These are phyloP conservation scores for Lecanosticta acicola DNA, from an alignment of 2,329 filamentous ascomycete genomes.

Conservation along the genomic window DNA sequence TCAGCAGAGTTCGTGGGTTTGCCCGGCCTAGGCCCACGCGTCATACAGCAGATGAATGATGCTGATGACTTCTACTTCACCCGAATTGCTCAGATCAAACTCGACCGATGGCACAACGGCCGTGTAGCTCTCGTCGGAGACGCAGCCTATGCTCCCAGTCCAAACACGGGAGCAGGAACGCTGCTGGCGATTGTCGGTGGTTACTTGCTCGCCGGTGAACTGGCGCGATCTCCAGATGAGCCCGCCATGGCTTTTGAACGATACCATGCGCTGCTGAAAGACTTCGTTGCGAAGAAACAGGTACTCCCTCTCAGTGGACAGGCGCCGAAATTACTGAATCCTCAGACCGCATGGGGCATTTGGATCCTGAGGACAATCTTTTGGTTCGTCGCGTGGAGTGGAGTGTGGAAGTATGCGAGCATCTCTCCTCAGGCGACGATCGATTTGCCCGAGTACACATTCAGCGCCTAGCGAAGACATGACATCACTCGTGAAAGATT, in stretches of 20 bases:
- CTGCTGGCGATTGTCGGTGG: constrained; percentile 36
- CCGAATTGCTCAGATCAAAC: constrained; percentile 37
- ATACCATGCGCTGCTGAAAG: constrained; percentile 20
- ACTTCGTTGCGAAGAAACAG: constrained; percentile 22
- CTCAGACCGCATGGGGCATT: constrained; percentile 23
- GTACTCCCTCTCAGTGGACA: constrained; percentile 27
- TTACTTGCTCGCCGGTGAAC: constrained; percentile 32
- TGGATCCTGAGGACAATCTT: constrained; percentile 20
- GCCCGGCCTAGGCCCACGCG: constrained; percentile 9
- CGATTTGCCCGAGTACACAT: too few relatives aligned
- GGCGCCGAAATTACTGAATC: constrained; percentile 19
- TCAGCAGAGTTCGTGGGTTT: constrained; percentile 9
- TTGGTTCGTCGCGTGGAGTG: constrained; percentile 12
- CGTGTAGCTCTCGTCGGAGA: constrained; percentile 37
- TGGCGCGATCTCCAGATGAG: constrained; percentile 12
- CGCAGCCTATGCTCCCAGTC: constrained; percentile 36
- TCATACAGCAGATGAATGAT: constrained; percentile 7
- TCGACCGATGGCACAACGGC: constrained; percentile 33
- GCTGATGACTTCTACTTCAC: constrained; percentile 43
- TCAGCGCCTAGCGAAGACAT: too few relatives aligned
- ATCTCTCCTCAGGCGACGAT: too few relatives aligned
- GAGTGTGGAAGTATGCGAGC: constrained; percentile 10
- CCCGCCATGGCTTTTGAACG: constrained; percentile 16
- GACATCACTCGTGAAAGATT: too few relatives aligned
- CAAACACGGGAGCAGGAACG: constrained; percentile 30